Percentiles rank a stretch among this genome's conserved stretches.
These are phyloP conservation scores for Tuber melanosporum DNA, from an alignment of 495 filamentous ascomycete genomes.

Conservation along the genomic window DNA sequence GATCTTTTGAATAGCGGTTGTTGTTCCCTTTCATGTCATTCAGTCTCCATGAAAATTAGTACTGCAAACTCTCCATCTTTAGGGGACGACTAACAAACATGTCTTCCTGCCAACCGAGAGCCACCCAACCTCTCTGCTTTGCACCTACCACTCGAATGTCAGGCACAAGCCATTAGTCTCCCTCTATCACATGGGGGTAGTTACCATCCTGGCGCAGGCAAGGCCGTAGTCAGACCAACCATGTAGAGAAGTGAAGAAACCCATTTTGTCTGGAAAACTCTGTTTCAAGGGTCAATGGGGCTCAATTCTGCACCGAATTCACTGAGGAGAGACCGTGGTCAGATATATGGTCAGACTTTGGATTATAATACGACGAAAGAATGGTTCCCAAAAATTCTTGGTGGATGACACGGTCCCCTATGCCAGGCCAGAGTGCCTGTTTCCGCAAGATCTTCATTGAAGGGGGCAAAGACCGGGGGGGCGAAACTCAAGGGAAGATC, in stretches of 20 bases:
- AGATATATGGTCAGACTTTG: not conserved
- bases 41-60: slow-evolving; percentile 31
- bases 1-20: slow-evolving; percentile 45
- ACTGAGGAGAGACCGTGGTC: not conserved
- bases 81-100: not conserved
- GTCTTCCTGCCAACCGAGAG: slow-evolving; percentile 41
- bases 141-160: not conserved
- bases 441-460: not conserved
- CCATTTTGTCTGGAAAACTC: not conserved
- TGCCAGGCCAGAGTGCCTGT: not conserved
- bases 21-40: slow-evolving; percentile 43
- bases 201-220: not conserved
- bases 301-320: not conserved
- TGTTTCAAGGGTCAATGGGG: not conserved
- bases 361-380: not conserved
- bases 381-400: not conserved
- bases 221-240: slow-evolving; percentile 11
- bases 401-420: not conserved
- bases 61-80: not conserved
- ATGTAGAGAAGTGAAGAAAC: slow-evolving; percentile 8
- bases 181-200: not conserved
- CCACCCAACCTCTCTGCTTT: slow-evolving; percentile 44
- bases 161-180: not conserved
- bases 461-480: not conserved
- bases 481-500: not conserved